These are phyloP conservation scores for Parascedosporium putredinis DNA, from an alignment of 2,329 filamentous ascomycete species.

Conservation along the genomic window DNA sequence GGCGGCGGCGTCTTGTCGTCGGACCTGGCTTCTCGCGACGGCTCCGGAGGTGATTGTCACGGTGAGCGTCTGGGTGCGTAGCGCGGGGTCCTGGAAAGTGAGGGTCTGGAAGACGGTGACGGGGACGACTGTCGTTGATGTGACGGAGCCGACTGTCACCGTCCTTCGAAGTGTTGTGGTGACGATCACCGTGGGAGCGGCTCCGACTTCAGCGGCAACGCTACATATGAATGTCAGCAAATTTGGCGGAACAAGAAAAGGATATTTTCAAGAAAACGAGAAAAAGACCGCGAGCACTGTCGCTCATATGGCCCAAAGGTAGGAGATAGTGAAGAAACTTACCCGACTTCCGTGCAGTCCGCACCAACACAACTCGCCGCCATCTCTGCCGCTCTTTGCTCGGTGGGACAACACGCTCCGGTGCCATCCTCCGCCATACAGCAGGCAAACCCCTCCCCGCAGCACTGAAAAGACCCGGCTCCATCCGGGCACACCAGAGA, in stretches of 20 bases:
- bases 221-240: neutral
- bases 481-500: constrained; percentile 3
- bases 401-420: neutral
- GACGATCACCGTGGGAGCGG: neutral
- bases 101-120: constrained; percentile 16
- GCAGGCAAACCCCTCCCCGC: neutral
- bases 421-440: constrained; percentile 2
- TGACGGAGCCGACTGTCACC: constrained; percentile 12
- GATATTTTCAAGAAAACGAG: too few species aligned
- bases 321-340: too few species aligned
- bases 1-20: neutral
- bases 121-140: constrained; percentile 11
- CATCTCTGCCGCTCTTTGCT: neutral
- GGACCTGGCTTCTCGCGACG: constrained; percentile 4
- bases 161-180: constrained; percentile 13
- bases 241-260: too few species aligned
- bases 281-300: too few species aligned
- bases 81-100: constrained; percentile 16
- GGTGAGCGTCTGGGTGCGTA: constrained; percentile 16
- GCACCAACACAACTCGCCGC: neutral
- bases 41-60: constrained; percentile 15
- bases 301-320: too few species aligned
- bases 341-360: neutral
- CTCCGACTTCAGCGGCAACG: neutral
- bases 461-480: constrained; percentile 2